These are phyloP conservation scores for Halenospora varia DNA, from an alignment of 495 filamentous ascomycete species.

Conservation along the genomic window DNA sequence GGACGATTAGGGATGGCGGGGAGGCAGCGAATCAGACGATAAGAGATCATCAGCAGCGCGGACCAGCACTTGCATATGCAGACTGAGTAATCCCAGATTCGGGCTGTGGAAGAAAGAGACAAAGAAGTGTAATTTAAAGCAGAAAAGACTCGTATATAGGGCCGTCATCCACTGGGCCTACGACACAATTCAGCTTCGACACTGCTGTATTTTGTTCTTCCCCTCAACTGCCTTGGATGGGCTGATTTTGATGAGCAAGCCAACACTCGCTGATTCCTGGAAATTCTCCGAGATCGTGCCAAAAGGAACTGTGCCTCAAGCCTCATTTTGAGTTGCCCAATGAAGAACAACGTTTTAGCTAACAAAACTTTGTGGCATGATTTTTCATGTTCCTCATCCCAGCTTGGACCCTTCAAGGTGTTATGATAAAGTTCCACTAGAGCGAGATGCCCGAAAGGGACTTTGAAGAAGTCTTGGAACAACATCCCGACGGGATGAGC, in stretches of 20 bases:
- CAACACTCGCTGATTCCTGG: not conserved
- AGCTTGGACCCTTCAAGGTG: not conserved
- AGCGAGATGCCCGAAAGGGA: not conserved
- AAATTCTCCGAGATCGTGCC: not conserved
- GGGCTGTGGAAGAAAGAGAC: not conserved
- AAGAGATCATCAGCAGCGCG: not conserved
- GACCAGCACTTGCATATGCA: not conserved
- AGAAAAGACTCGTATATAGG: not conserved
- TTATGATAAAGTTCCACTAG: not conserved
- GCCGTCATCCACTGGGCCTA: not conserved
- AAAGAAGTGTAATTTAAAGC: too few relatives aligned
- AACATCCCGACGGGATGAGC: too few relatives aligned
- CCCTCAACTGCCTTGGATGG: too few relatives aligned
- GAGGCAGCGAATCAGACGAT: not conserved
- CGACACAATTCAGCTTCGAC: not conserved
- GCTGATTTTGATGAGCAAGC: not conserved
- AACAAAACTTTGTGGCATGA: not conserved
- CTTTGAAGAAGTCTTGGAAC: too few relatives aligned
- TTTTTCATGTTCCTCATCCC: not conserved
- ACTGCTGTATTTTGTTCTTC: not conserved
- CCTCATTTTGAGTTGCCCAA: not conserved
- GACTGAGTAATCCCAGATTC: not conserved
- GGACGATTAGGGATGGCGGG: constrained; percentile 10
- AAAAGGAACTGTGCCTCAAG: not conserved
- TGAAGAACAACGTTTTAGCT: not conserved